These are phyloP conservation scores for Porcisia deanei DNA, from an alignment of 208 protist genomes.

Conservation along the genomic window DNA sequence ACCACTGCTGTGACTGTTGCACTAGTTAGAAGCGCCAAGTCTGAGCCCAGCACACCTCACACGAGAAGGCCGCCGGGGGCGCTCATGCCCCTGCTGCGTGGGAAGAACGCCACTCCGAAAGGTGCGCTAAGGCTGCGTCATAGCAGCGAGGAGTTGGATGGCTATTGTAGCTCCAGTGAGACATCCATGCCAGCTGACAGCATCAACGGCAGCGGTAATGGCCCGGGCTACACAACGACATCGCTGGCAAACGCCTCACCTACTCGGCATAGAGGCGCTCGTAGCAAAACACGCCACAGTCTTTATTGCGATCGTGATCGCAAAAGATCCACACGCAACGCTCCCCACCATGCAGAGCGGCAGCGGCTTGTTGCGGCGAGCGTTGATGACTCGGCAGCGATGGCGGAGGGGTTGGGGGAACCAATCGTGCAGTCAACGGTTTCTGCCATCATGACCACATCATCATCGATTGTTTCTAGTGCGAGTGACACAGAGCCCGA, in stretches of 20 bases:
- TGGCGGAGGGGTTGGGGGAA: not conserved
- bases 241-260: not conserved
- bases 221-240: not conserved
- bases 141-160: slow-evolving; percentile 29
- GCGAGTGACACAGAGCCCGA: not conserved
- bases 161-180: slow-evolving; percentile 33
- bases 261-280: not conserved
- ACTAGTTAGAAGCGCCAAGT: not conserved
- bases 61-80: not conserved
- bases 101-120: not conserved
- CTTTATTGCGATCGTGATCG: not conserved
- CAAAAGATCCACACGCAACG: slow-evolving; percentile 2
- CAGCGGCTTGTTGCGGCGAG: slow-evolving; percentile 16
- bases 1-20: not conserved
- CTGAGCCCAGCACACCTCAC: not conserved
- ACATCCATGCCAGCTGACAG: slow-evolving; percentile 15
- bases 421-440: not conserved
- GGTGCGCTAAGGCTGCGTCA: slow-evolving; percentile 5
- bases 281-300: not conserved
- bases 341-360: slow-evolving; percentile 20
- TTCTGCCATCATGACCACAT: not conserved
- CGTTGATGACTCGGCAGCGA: not conserved
- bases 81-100: slow-evolving; percentile 1
- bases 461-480: not conserved
- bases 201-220: slow-evolving; percentile 14